Base-by-base conservation (phyloP, 176 grass and related monocot genomes). In the Poa pratensis region DNA sequence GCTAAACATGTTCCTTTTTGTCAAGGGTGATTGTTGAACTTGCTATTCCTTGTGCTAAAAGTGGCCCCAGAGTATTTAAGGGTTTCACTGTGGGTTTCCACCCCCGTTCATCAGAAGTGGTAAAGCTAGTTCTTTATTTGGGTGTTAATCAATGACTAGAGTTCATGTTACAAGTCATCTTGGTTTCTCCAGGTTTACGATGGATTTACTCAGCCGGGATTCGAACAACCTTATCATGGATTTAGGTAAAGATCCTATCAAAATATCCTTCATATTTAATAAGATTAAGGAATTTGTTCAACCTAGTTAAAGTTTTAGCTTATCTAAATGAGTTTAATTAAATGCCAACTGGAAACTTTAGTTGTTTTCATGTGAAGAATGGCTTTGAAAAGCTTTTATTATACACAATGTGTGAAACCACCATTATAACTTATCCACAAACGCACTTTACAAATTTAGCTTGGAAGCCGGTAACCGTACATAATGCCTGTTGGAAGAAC, bases 41-140 rank as follows among this genome's bases (percentile, higher is more conserved):
- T 75, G 91, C 96, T 74, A 92, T 98, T 45, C 86, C 49, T 79
- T 98, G 96, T 65, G 24, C 83, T 77, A 92, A 94, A 88, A 90
- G 53, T 81, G 93, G 96, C 42, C 85, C 91, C 37, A 89, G 86
- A 66, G 86, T 95, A 73, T 95, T 95, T 77, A 85, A 92, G 81
- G 96, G 96, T 85, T 98, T 98, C 70, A 95, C 88, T 49, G 49
- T 98, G 55, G 96, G 96, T 39, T 98, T 98, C 69, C 82, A 98
- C 77, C 96, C 96, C 39, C 80, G 91, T 6, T 92, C 96, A 74
- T 92, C 87, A 64, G 96, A 98, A 90, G 75, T 98, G 88, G 96
- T 98, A 92, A 89, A 84, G 61, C 75, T 74, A 9, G 28, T 42
- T 52, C 50, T 48, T 42, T 81, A 67, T 78, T 72, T 60, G 11